phyloP scores from a whole-genome alignment of 2,329 filamentous ascomycete genomes.

The Teratosphaeria destructans region DNA sequence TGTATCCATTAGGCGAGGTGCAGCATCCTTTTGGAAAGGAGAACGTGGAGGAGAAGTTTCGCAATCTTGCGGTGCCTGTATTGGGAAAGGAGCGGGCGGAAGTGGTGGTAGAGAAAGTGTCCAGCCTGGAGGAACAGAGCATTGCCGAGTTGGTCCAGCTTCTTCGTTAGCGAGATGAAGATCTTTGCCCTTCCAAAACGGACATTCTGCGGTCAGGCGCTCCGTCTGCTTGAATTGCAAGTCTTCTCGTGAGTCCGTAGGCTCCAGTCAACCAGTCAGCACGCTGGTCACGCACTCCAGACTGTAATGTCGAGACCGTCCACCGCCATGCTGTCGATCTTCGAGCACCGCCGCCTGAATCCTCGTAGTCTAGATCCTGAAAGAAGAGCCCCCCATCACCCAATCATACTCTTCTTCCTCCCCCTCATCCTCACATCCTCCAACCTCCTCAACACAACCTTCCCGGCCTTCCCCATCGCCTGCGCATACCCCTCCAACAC shows the following conservation, averaged over 20 bases:
- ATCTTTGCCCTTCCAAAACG: neutral
- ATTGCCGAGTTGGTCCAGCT: constrained; percentile 10
- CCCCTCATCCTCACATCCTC: constrained; percentile 91
- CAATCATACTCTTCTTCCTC: constrained; percentile 93
- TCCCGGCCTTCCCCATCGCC: constrained; percentile 60
- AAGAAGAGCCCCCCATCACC: constrained; percentile 38
- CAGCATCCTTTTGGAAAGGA: constrained; percentile 20
- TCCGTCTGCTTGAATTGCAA: neutral
- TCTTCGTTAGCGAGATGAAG: neutral
- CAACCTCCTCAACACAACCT: constrained; percentile 64
- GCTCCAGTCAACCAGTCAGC: neutral
- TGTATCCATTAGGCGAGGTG: constrained; percentile 19
- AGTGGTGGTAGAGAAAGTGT: constrained; percentile 13
- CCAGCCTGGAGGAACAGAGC: constrained; percentile 12
- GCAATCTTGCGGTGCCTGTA: constrained; percentile 13
- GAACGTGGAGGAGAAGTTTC: constrained; percentile 22
- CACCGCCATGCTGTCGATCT: neutral
- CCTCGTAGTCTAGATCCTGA: neutral
- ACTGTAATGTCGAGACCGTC: neutral
- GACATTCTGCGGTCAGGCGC: neutral
- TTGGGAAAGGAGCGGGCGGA: constrained; percentile 14
- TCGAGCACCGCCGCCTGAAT: neutral
- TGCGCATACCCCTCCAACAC: constrained; percentile 64
- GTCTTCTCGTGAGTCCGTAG: too few relatives aligned
- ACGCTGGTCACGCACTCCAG: neutral